Evolutionary conservation across 331 rosid species (phyloP).

Genomic region (Erythrophleum ivorense): DNA sequence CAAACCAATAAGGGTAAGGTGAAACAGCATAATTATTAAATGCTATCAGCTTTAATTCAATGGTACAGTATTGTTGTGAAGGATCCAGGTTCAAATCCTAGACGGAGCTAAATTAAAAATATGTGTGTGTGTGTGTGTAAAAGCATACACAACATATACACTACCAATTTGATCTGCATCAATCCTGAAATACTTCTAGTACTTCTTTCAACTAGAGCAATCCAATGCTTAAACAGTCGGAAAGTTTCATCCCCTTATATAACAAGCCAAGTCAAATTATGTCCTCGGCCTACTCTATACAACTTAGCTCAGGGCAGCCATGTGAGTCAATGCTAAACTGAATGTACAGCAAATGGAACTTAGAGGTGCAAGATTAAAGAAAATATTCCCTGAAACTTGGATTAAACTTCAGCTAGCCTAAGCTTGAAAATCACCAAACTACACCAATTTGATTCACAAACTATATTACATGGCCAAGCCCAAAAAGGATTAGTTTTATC

Average conservation of each 20-base stretch:
- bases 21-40: background rate
- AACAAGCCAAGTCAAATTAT: background rate
- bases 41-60: background rate
- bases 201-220: no score
- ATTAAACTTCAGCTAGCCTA: no score
- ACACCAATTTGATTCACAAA: background rate
- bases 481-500: background rate
- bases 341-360: no score
- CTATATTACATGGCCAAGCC: background rate
- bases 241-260: background rate
- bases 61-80: background rate
- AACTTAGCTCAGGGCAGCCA: no score
- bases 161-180: background rate
- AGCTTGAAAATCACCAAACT: background rate
- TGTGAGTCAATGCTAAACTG: no score
- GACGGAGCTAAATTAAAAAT: no score
- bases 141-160: background rate
- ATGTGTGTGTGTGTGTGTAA: no score
- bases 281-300: no score
- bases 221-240: background rate
- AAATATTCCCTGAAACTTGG: no score
- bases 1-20: constrained; percentile 2
- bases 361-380: no score
- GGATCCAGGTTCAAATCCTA: no score
- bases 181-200: background rate